phyloP scores from a whole-genome alignment of 495 filamentous ascomycete genomes.

The Aspergillus mulundensis region DNA sequence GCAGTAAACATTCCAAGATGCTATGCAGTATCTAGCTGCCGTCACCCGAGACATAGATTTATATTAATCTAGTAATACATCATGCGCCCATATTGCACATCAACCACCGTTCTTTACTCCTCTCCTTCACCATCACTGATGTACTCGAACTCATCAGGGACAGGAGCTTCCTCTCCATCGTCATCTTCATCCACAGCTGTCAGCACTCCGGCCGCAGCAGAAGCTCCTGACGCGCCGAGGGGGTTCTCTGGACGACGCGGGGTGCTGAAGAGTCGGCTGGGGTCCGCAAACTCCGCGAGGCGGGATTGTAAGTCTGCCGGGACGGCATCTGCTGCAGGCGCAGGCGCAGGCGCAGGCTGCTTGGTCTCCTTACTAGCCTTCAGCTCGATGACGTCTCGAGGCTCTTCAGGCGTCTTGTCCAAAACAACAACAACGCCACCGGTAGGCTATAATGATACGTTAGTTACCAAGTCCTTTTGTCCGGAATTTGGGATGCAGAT shows the following conservation, averaged over 20 bases:
- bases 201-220: conserved; percentile 73
- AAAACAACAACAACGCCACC: conserved; percentile 86
- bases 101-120: conserved; percentile 23
- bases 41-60: conserved; percentile 24
- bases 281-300: conserved; percentile 18
- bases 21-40: conserved; percentile 12
- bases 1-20: conserved; percentile 15
- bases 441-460: conserved; percentile 63
- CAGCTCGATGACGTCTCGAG: conserved; percentile 76
- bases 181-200: conserved; percentile 84
- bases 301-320: conserved; percentile 43
- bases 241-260: conserved; percentile 27
- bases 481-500: conserved; percentile 4
- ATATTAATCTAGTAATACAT: conserved; percentile 49
- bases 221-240: conserved; percentile 49
- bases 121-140: conserved; percentile 69
- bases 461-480: conserved; percentile 29
- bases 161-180: conserved; percentile 72
- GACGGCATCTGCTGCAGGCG: conserved; percentile 41
- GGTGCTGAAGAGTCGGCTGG: conserved; percentile 32
- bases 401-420: conserved; percentile 77
- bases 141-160: conserved; percentile 83
- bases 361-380: conserved; percentile 77
- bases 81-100: conserved; percentile 23
- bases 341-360: conserved; percentile 54